Base-by-base conservation (phyloP, 2,329 filamentous ascomycete genomes). In the Rhynchosporium secalis region DNA sequence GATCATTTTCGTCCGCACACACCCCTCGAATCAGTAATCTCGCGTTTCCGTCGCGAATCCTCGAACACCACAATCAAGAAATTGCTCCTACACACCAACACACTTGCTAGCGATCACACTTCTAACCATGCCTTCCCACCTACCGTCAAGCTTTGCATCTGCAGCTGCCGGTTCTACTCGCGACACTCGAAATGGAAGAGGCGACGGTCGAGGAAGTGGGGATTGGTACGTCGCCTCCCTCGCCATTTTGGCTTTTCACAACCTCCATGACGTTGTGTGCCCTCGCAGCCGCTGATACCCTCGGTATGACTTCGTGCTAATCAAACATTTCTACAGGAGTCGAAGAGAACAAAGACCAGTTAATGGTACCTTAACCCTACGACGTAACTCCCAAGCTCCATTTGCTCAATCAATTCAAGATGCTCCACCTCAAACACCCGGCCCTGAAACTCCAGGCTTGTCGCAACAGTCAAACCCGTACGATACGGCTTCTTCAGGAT, bases 131-230 rank as follows among this genome's bases (percentile, higher is more conserved):
- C 85, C 88, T 79, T 86, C 87, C 75, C 87, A 89, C 79, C 84
- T 92, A 76, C 87, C 89, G 72, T 91, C 90, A 71, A 92, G 88
- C 82, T 93, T 93, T 79, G 90, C 90, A 75, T 92, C 90, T 74
- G 90, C 90, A 72, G 90, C 90, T 75, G 89, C 89, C 76, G 87
- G 83, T 72, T 79, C 81, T 75, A 86, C 75, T 78, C 84, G 82
- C 75, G 85, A 84, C 76, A 75, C 79, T 71, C 82, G 81, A 78
- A 84, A 81, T 75, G 78, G 76, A 76, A 85, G 83, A 78, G 80
- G 75, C 72, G 84, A 85, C 70, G 79, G 79, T 65, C 81, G 84
- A 75, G 78, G 79, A 68, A 84, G 84, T 76, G 87, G 85, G 78
- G 89, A 92, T 77, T 92, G 89, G 89, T 92, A 83, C 77, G 87